These are phyloP conservation scores for Sporothrix dimorphospora DNA, from an alignment of 2,329 filamentous ascomycete genomes.

Conservation along the genomic window DNA sequence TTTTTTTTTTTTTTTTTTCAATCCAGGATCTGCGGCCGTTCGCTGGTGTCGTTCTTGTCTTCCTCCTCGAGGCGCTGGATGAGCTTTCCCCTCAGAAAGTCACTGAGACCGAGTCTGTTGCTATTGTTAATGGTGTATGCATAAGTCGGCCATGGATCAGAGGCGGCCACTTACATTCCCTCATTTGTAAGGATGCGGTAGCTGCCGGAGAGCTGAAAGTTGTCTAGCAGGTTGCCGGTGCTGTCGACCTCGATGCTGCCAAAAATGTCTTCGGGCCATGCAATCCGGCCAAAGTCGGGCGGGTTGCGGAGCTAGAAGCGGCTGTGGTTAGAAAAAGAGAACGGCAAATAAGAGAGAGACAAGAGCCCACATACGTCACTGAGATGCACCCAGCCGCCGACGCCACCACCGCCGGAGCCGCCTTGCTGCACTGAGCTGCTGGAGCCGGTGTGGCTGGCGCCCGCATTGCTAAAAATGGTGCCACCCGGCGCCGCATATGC, in stretches of 20 bases:
- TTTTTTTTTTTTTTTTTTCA: not conserved
- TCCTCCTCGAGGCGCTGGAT: slow-evolving; percentile 57
- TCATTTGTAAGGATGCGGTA: slow-evolving; percentile 67
- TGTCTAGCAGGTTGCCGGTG: slow-evolving; percentile 44
- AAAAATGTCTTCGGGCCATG: slow-evolving; percentile 71
- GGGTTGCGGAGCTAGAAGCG: slow-evolving; percentile 55
- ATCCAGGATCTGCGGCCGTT: slow-evolving; percentile 32
- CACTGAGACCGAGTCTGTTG: slow-evolving; percentile 55
- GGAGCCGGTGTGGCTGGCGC: slow-evolving; percentile 59
- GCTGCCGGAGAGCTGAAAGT: slow-evolving; percentile 36
- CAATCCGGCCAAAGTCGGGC: slow-evolving; percentile 68
- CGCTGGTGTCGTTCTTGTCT: slow-evolving; percentile 44
- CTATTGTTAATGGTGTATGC: not conserved
- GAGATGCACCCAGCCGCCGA: slow-evolving; percentile 67
- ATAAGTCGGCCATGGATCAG: not conserved
- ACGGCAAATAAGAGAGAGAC: not conserved
- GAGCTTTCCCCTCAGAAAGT: slow-evolving; percentile 58
- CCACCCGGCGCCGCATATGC: slow-evolving; percentile 64
- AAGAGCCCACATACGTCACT: slow-evolving; percentile 51
- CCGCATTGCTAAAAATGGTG: slow-evolving; percentile 52
- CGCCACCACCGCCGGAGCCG: slow-evolving; percentile 62
- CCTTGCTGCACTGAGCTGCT: slow-evolving; percentile 57
- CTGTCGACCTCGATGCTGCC: slow-evolving; percentile 68
- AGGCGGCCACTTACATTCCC: slow-evolving; percentile 61
- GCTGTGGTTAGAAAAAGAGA: not conserved